Base-by-base conservation (phyloP, 768 basidiomycete species). In the Leccinum rimulosum region DNA sequence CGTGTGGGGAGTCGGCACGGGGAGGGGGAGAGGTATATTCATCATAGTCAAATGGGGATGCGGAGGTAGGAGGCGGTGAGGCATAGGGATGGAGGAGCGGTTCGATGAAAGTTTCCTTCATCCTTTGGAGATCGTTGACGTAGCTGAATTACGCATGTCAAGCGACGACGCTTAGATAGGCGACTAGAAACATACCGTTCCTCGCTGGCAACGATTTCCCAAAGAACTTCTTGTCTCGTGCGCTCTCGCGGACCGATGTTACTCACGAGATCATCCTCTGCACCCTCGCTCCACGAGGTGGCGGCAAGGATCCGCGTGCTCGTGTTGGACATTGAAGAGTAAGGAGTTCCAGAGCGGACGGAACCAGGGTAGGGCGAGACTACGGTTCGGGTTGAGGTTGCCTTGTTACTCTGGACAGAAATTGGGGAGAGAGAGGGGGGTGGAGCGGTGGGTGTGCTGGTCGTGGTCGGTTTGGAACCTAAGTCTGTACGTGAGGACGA, bases 121-220 rank as follows among this genome's bases (percentile, higher is more conserved):
- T 88, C 76, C 89, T 92, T 66, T 86, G 74, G 10, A 98, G 82
- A 67, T 98, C 95, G 66, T 84, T 83, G 36, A 98, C 93, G 70
- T 98, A 98, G 85, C 95, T 97, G 70, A 2, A 53, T 54, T 28
- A 28, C 17, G 52, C n/a, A 58, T 56, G 60, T 62, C 61, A 63
- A 60, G 50, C 11, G 67, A 58, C 15, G 47, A 54, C 10, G 52
- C 8, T 50, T 58, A 61, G 66, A 56, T 69, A 54, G 40, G 45
- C 22, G 50, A 17, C 43, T 19, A 50, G 54, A 43, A 15, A 53
- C 84, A 53, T 68, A 93, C 92, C 95, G 86, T 73, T 98, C 94
- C 76, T 98, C 95, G 64, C 92, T 94, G 31, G 91, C 89, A 52
- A 98, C 94, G 64, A 98, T 98, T 77, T 98, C 95, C 79, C 93